Evolutionary conservation across 176 grass and related monocot species (phyloP).

Genomic region (Bolboschoenus planiculmis): DNA sequence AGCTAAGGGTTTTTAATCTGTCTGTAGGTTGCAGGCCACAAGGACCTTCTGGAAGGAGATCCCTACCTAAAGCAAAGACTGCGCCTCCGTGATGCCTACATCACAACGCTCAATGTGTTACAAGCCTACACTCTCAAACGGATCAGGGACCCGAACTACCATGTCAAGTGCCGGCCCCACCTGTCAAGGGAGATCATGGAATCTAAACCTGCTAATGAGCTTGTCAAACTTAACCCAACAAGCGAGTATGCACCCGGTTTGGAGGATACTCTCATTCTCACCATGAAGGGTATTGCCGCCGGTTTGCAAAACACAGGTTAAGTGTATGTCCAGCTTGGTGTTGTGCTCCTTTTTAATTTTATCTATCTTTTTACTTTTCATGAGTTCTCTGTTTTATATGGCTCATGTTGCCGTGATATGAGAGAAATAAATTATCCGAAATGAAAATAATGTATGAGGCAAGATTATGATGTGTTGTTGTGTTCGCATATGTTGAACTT

Average conservation of each 20-base stretch:
- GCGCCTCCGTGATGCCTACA: constrained; percentile 72
- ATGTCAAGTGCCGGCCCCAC: constrained; percentile 44
- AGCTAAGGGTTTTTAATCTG: neutral
- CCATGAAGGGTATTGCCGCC: constrained; percentile 99
- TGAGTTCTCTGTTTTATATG: constrained; percentile 6
- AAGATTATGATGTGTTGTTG: neutral
- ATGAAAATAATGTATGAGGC: constrained; percentile 7
- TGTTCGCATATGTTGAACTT: constrained; percentile 10
- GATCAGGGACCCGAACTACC: constrained; percentile 72
- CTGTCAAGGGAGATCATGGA: constrained; percentile 70
- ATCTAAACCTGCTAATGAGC: constrained; percentile 46
- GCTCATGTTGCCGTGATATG: neutral
- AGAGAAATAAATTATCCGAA: neutral
- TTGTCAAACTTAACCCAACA: constrained; percentile 73
- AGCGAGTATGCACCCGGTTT: constrained; percentile 86
- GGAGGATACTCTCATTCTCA: constrained; percentile 92
- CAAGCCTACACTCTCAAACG: constrained; percentile 81
- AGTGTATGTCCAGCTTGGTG: neutral
- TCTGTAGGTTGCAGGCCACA: constrained; percentile 79
- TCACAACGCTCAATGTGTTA: constrained; percentile 73
- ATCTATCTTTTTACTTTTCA: neutral
- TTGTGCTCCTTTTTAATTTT: neutral
- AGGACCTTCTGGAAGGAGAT: constrained; percentile 79
- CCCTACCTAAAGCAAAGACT: constrained; percentile 86
- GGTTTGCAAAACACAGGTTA: constrained; percentile 97